Percentiles rank a stretch among this genome's conserved stretches.
These are phyloP conservation scores for Taphrina sp. DNA, from an alignment of 1,139 yeast genomes.

Conservation along the genomic window DNA sequence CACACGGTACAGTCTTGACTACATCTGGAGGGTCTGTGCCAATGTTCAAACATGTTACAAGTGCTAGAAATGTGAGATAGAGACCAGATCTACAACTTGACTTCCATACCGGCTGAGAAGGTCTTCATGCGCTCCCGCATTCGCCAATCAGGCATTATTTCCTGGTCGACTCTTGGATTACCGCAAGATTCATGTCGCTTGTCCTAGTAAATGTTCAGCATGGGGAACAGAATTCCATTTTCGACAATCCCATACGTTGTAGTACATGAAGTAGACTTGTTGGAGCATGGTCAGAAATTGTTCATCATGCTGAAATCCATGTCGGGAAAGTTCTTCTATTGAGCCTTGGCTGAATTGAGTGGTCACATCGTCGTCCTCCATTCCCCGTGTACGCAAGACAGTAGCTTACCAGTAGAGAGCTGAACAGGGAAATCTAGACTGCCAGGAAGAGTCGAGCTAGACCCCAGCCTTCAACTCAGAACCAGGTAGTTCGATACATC, in stretches of 20 bases:
- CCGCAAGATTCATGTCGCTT: slow-evolving; percentile 91
- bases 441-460: too few relatives aligned
- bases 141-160: slow-evolving; percentile 69
- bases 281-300: slow-evolving; percentile 66
- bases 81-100: neutral
- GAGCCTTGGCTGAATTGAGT: slow-evolving; percentile 9
- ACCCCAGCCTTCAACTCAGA: too few relatives aligned
- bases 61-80: slow-evolving; percentile 47
- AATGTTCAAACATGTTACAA: slow-evolving; percentile 81
- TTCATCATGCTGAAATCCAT: slow-evolving; percentile 79
- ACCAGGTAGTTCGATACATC: too few relatives aligned
- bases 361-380: neutral
- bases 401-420: too few relatives aligned
- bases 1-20: slow-evolving; percentile 90
- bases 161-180: slow-evolving; percentile 59
- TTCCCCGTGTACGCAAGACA: too few relatives aligned
- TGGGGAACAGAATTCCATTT: too few relatives aligned
- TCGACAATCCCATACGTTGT: slow-evolving; percentile 48
- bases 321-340: slow-evolving; percentile 47
- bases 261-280: slow-evolving; percentile 68
- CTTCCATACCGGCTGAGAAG: slow-evolving; percentile 59
- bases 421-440: too few relatives aligned
- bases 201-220: too few relatives aligned
- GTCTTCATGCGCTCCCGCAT: slow-evolving; percentile 90
- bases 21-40: slow-evolving; percentile 99